Evolutionary conservation across 2,329 filamentous ascomycete genomes (phyloP).

Genomic region (Beauveria caledonica): DNA sequence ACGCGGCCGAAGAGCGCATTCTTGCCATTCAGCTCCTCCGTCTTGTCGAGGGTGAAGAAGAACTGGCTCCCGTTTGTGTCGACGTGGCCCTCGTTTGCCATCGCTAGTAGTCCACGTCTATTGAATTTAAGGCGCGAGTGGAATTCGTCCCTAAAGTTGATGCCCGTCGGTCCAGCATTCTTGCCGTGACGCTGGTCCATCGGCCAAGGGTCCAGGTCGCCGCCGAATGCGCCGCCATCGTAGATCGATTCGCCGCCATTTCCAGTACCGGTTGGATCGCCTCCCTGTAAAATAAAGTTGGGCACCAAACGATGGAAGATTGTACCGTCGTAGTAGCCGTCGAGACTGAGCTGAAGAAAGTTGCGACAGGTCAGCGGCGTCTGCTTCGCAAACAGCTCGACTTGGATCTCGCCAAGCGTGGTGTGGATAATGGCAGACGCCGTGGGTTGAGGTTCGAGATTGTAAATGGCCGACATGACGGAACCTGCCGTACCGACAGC

Average conservation of each 20-base stretch:
- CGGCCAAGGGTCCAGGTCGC: conserved; percentile 63
- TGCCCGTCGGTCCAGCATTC: conserved; percentile 51
- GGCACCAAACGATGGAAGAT: conserved; percentile 91
- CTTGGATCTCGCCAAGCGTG: conserved; percentile 75
- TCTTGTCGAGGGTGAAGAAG: conserved; percentile 83
- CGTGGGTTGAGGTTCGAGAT: conserved; percentile 89
- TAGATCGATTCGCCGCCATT: conserved; percentile 89
- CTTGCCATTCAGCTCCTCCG: conserved; percentile 77
- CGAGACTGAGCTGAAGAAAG: conserved; percentile 89
- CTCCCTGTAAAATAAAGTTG: conserved; percentile 88
- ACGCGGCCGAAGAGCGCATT: conserved; percentile 93
- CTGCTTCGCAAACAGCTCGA: conserved; percentile 94
- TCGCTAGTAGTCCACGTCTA: conserved; percentile 80
- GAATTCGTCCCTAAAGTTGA: conserved; percentile 74
- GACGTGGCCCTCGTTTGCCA: conserved; percentile 77
- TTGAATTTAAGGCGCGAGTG: conserved; percentile 92
- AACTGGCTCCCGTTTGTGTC: conserved; percentile 93
- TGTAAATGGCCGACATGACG: conserved; percentile 80
- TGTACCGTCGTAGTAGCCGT: conserved; percentile 91
- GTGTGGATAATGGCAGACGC: conserved; percentile 88
- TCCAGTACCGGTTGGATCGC: conserved; percentile 88
- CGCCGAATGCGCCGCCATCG: conserved; percentile 69
- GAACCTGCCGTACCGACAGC: background rate
- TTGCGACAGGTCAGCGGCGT: conserved; percentile 86
- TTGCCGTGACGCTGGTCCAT: conserved; percentile 56